Conservation (phyloP, 2,329 filamentous ascomycete species). For the Clonostachys chloroleuca region DNA sequence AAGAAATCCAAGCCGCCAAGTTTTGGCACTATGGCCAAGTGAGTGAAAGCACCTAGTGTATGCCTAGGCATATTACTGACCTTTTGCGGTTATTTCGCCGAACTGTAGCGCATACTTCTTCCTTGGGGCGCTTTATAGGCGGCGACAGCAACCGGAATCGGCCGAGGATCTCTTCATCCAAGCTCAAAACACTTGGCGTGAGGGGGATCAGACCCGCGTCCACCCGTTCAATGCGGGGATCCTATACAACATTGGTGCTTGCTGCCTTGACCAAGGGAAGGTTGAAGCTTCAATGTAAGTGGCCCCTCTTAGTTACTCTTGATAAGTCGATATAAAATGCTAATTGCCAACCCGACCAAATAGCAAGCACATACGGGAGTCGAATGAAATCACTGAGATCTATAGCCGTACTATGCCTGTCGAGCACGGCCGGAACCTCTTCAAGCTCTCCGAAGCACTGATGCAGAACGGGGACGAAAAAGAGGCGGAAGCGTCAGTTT, state of each 20-base stretch:
- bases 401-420: conserved; percentile 2
- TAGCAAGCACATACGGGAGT: conserved; percentile 7
- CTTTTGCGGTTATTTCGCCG: not conserved
- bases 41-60: not conserved
- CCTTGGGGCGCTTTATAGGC: conserved; percentile 2
- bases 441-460: conserved; percentile 6
- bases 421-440: conserved; percentile 4
- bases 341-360: not conserved
- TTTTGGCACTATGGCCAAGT: not conserved
- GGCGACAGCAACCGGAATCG: not conserved
- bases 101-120: conserved; percentile 4
- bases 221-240: conserved; percentile 5
- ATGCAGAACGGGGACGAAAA: not conserved
- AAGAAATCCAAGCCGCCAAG: not conserved
- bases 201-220: conserved; percentile 1
- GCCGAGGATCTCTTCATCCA: conserved; percentile 5
- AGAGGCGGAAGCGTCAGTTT: not conserved
- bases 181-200: conserved; percentile 5
- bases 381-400: conserved; percentile 2
- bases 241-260: conserved; percentile 4
- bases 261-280: conserved; percentile 5
- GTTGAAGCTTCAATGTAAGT: conserved; percentile 6
- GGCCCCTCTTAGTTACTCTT: not conserved
- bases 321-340: not conserved
- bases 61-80: not conserved